Conservation (phyloP, 1,139 yeast genomes). For the Scheffersomyces segobiensis region DNA sequence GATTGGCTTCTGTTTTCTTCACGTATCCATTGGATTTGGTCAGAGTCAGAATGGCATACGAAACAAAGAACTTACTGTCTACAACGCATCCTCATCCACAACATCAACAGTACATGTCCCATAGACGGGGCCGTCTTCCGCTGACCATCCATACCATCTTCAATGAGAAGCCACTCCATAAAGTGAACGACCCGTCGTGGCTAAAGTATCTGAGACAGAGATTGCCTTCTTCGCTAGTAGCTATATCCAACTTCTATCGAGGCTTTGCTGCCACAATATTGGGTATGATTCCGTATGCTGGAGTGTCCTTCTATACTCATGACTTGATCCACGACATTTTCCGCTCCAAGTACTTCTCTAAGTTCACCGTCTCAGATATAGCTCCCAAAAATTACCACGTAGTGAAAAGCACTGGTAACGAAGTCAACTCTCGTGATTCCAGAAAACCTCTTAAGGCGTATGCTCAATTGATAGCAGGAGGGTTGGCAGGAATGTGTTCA, state of each 20-base stretch:
- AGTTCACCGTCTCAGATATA: constrained; percentile 50
- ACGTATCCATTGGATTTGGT: constrained; percentile 92
- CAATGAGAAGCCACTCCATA: constrained; percentile 57
- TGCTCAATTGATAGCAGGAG: constrained; percentile 95
- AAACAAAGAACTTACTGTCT: constrained; percentile 53
- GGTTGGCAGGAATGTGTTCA: constrained; percentile 88
- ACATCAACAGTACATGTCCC: constrained; percentile 17
- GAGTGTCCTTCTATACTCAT: constrained; percentile 93
- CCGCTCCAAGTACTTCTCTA: constrained; percentile 54
- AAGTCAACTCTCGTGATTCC: constrained; percentile 46
- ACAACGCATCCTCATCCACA: constrained; percentile 17
- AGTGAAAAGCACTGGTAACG: constrained; percentile 22
- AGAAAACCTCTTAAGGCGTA: constrained; percentile 75
- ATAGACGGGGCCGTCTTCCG: constrained; percentile 51
- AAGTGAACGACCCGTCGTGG: constrained; percentile 39
- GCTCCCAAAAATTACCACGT: constrained; percentile 9
- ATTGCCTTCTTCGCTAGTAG: constrained; percentile 37
- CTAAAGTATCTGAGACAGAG: constrained; percentile 32
- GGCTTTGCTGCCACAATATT: constrained; percentile 93
- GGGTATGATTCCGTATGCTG: constrained; percentile 98
- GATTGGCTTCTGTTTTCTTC: constrained; percentile 80
- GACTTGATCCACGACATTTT: constrained; percentile 87
- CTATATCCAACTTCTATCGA: constrained; percentile 75
- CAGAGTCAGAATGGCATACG: constrained; percentile 89
- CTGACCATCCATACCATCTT: constrained; percentile 58